Percentiles rank a stretch among this genome's conserved stretches.
phyloP scores from a whole-genome alignment of 768 basidiomycete species.

The Naematelia aurantialba region DNA sequence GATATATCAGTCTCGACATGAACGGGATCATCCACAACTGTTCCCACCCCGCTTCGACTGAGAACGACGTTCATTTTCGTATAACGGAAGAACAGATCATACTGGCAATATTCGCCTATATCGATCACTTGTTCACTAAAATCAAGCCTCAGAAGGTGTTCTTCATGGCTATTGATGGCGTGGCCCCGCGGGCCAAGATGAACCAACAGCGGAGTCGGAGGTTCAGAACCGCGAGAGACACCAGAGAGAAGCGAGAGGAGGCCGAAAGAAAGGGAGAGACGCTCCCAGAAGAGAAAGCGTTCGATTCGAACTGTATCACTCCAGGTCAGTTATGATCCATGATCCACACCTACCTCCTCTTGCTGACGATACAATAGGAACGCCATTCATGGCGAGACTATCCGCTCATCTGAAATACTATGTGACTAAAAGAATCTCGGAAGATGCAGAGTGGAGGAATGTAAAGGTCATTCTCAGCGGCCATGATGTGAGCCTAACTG shows the following conservation, averaged over 20 bases:
- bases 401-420: slow-evolving; percentile 92
- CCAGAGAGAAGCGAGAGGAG: slow-evolving; percentile 77
- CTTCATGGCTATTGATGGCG: slow-evolving; percentile 98
- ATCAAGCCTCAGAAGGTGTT: slow-evolving; percentile 97
- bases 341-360: background rate
- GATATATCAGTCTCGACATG: slow-evolving; percentile 17
- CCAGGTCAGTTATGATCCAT: slow-evolving; percentile 64
- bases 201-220: slow-evolving; percentile 93
- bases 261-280: slow-evolving; percentile 85
- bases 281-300: slow-evolving; percentile 87
- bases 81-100: slow-evolving; percentile 96
- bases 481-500: slow-evolving; percentile 62
- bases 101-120: slow-evolving; percentile 92
- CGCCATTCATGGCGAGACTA: slow-evolving; percentile 90
- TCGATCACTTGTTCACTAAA: slow-evolving; percentile 92
- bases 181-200: slow-evolving; percentile 97
- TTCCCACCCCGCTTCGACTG: slow-evolving; percentile 81
- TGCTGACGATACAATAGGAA: slow-evolving; percentile 58
- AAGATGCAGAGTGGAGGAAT: slow-evolving; percentile 91
- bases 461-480: slow-evolving; percentile 91
- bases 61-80: slow-evolving; percentile 91
- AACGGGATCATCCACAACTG: slow-evolving; percentile 60
- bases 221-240: slow-evolving; percentile 91
- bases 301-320: slow-evolving; percentile 98
- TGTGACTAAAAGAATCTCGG: slow-evolving; percentile 94